Conservation (phyloP, 23 red algal species). For the Chondrus crispus region DNA sequence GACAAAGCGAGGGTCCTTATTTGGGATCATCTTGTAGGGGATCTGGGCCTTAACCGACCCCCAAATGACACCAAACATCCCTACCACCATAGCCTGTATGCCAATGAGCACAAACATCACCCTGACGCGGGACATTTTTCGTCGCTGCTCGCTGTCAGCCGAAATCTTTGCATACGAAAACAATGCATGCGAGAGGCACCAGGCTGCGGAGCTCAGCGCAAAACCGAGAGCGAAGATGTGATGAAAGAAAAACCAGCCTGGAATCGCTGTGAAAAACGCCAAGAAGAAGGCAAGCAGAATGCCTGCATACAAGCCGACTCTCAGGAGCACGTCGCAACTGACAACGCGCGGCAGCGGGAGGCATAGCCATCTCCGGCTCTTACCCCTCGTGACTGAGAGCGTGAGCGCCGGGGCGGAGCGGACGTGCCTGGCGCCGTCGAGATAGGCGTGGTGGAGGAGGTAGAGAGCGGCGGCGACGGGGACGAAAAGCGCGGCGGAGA, state of each 20-base stretch:
- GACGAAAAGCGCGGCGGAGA: slow-evolving; percentile 32
- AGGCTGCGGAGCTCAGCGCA: slow-evolving; percentile 32
- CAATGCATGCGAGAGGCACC: neutral
- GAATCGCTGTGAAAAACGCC: slow-evolving; percentile 22
- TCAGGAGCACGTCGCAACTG: neutral
- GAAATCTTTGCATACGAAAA: neutral
- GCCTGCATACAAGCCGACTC: neutral
- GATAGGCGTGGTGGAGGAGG: neutral
- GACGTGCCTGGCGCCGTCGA: neutral
- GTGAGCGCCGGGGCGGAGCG: neutral
- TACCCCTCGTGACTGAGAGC: too few species aligned
- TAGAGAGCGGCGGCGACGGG: neutral
- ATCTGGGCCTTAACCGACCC: slow-evolving; percentile 13
- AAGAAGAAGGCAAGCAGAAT: slow-evolving; percentile 47
- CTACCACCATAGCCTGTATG: slow-evolving; percentile 8
- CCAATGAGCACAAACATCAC: neutral
- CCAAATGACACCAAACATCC: slow-evolving; percentile 41
- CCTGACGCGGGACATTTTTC: too few species aligned
- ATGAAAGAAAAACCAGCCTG: slow-evolving; percentile 41
- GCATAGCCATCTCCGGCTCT: neutral
- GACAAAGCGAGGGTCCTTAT: slow-evolving; percentile 61
- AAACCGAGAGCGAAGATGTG: slow-evolving; percentile 47
- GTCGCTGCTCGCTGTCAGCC: neutral
- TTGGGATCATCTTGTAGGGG: slow-evolving; percentile 27
- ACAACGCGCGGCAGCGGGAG: neutral